A percentile compares a stretch with the other conserved stretches of the same genome.
Evolutionary conservation across 2,329 filamentous ascomycete genomes (phyloP).

Genomic region (Botrytis cinerea): DNA sequence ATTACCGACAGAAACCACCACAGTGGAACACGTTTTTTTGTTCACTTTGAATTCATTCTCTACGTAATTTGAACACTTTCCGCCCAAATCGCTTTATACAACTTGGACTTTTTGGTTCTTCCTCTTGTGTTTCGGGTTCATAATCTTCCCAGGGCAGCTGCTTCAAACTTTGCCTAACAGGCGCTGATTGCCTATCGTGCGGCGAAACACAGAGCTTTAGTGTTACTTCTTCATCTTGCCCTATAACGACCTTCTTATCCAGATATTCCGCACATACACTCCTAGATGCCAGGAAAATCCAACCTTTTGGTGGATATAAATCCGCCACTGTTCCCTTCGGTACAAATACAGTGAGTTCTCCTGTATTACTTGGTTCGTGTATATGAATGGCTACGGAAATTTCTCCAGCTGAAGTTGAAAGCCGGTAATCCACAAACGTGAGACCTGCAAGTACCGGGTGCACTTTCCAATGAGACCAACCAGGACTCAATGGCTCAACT

Average conservation of each 20-base stretch:
- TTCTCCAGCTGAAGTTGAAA: conserved; percentile 25
- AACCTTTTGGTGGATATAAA: not conserved
- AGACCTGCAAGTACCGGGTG: conserved; percentile 32
- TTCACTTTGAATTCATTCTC: not conserved
- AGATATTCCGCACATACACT: conserved; percentile 13
- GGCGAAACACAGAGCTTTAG: not conserved
- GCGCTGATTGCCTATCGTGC: not conserved
- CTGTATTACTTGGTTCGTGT: conserved; percentile 24
- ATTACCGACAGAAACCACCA: not conserved
- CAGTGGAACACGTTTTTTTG: not conserved
- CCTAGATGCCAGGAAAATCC: conserved; percentile 7
- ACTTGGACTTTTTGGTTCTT: conserved; percentile 10
- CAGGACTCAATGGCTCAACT: conserved; percentile 29
- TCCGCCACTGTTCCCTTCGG: conserved; percentile 19
- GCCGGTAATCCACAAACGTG: conserved; percentile 27
- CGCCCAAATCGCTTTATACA: conserved; percentile 5
- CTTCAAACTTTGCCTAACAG: not conserved
- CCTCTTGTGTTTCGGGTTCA: conserved; percentile 1
- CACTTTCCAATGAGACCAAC: conserved; percentile 30
- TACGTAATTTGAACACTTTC: not conserved
- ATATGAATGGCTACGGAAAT: conserved; percentile 29
- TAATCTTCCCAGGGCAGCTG: conserved; percentile 13
- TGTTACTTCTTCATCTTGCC: conserved; percentile 7
- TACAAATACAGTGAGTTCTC: conserved; percentile 26
- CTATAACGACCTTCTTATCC: conserved; percentile 17